Evolutionary conservation across 2,329 filamentous ascomycete species (phyloP).

Genomic region (Lojkania enalia): DNA sequence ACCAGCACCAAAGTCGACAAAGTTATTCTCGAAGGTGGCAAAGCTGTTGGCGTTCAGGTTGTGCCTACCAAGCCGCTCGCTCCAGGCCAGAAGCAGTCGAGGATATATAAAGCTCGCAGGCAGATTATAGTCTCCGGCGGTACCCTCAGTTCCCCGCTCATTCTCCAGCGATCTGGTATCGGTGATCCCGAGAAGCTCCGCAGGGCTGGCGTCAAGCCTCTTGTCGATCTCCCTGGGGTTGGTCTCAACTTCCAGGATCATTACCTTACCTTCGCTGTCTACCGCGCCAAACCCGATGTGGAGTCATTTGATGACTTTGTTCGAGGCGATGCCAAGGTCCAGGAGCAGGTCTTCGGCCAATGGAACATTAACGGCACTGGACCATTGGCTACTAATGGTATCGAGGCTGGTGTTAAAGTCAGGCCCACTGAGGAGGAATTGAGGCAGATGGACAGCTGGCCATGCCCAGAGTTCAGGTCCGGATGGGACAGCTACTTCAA

Average conservation of each 20-base stretch:
- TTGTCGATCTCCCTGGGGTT: slow-evolving; percentile 72
- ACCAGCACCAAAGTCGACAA: slow-evolving; percentile 80
- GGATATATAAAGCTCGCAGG: slow-evolving; percentile 69
- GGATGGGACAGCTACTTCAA: slow-evolving; percentile 85
- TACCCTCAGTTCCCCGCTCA: slow-evolving; percentile 72
- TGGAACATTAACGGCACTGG: slow-evolving; percentile 81
- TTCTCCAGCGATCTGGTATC: slow-evolving; percentile 75
- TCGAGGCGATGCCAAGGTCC: slow-evolving; percentile 70
- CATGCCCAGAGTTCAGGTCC: slow-evolving; percentile 71
- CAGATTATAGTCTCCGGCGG: slow-evolving; percentile 74
- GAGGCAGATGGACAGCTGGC: slow-evolving; percentile 70
- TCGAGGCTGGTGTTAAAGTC: slow-evolving; percentile 79
- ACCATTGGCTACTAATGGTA: slow-evolving; percentile 75
- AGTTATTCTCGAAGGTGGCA: slow-evolving; percentile 71
- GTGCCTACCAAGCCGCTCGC: slow-evolving; percentile 71
- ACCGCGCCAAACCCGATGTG: slow-evolving; percentile 71
- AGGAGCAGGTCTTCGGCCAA: slow-evolving; percentile 74
- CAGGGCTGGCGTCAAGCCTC: slow-evolving; percentile 67
- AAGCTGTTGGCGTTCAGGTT: slow-evolving; percentile 71
- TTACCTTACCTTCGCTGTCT: slow-evolving; percentile 71
- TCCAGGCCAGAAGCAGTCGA: slow-evolving; percentile 55
- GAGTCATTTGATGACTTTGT: slow-evolving; percentile 83
- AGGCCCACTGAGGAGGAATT: slow-evolving; percentile 70
- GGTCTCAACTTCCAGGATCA: slow-evolving; percentile 79
- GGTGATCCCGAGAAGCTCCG: slow-evolving; percentile 73